These are phyloP conservation scores for Stephania cephalantha DNA, from an alignment of 164 flowering plant species.

Conservation along the genomic window DNA sequence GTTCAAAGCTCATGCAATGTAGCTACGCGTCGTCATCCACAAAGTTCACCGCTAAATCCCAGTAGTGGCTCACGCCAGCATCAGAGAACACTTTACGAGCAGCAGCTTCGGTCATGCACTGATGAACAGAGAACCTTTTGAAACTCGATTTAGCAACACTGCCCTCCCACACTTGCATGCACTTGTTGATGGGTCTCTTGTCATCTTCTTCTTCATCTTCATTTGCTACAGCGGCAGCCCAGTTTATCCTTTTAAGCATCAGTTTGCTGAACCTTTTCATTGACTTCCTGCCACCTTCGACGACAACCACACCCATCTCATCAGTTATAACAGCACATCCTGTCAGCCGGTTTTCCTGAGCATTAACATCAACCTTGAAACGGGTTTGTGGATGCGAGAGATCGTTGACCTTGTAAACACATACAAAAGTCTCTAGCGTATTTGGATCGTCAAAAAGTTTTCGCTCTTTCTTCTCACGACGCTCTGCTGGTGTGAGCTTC, in stretches of 20 bases:
- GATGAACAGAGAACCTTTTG: conserved; percentile 61
- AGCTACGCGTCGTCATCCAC: conserved; percentile 30
- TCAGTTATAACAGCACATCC: conserved; percentile 76
- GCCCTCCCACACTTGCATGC: conserved; percentile 90
- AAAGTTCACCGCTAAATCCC: conserved; percentile 77
- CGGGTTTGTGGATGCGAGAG: conserved; percentile 79
- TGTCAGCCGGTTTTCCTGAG: conserved; percentile 74
- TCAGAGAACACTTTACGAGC: conserved; percentile 71
- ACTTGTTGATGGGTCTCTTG: conserved; percentile 57
- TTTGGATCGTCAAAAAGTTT: conserved; percentile 87
- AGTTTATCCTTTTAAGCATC: conserved; percentile 85
- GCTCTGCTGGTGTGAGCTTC: conserved; percentile 95
- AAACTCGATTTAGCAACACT: conserved; percentile 69
- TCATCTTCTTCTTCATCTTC: conserved; percentile 39
- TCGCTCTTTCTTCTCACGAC: conserved; percentile 92
- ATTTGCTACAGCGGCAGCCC: conserved; percentile 59
- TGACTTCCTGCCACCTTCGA: conserved; percentile 87
- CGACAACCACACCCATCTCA: conserved; percentile 70
- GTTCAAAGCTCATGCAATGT: not conserved
- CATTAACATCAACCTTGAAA: conserved; percentile 91
- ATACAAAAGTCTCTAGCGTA: conserved; percentile 69
- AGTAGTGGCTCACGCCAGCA: conserved; percentile 90
- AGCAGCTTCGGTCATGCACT: conserved; percentile 88
- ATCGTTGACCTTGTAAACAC: conserved; percentile 74
- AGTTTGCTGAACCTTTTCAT: conserved; percentile 86